Base-by-base conservation (phyloP, 192 early-diverging fungal genomes). In the Coemansia sp. region DNA sequence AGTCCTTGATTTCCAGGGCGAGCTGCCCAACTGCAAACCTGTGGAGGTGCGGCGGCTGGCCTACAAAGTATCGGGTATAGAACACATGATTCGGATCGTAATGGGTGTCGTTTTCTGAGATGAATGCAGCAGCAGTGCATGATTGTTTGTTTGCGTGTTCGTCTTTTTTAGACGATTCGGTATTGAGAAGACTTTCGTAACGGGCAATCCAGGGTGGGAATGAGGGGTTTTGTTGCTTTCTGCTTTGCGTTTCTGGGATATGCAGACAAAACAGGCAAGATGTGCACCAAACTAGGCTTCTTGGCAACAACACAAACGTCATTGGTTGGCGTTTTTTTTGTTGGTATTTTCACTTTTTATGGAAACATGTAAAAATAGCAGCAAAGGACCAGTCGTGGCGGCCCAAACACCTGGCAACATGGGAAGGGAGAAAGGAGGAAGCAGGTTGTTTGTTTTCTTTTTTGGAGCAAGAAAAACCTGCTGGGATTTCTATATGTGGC, bases 21-120 rank as follows among this genome's bases (percentile, higher is more conserved):
- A 81, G 67, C 33, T 70, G 74, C 23, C 60, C 54, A n/a, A 75
- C 55, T 10, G 74, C 75, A 48, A 81, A 81, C 23, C 49, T 23
- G 10, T 74, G 70, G 56, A 76, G 40, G 20, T 67, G 61, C 11
- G 63, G 67, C 17, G 79, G 79, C 45, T 75, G 73, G 57, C 78
- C 78, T 81, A 81, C 60, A 69, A 55, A 54, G 22, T 35, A 1
- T 33, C 35, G 38, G 50, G 19, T 38, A 54, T 29, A 29, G 29
- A 29, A 45, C 38, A 15, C 48, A 25, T 20, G 6, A 48, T 48
- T 48, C 19, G 45, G 45, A 20, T 22, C 19, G 45, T 14, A 41
- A 9, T 19, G 13, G 34, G 43, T 20, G 45, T 7, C 14, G 8
- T 17, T 48, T 48, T 48, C n/a, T 17, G 19, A 8, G 8, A 48